Base-by-base conservation (phyloP, 2,329 filamentous ascomycete genomes). In the Lecanoromycetidae sp. region DNA sequence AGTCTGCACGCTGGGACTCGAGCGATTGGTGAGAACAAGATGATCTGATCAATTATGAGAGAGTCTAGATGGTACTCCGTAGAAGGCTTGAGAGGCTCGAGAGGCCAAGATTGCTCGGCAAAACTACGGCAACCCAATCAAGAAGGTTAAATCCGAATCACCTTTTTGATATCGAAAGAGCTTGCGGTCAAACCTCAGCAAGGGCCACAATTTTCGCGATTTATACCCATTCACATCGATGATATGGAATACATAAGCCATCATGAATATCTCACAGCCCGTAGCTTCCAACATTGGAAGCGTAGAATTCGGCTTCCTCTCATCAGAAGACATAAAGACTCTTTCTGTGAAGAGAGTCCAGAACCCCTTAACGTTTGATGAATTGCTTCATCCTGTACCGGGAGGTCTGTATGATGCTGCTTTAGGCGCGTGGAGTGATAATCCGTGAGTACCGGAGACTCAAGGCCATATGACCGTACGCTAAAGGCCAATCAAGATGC, bases 341-440 rank as follows among this genome's bases (percentile, higher is more conserved):
- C 79, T 96, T 57, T 98, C 91, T 7, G 91, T 95, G 56, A 91
- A 91, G 71, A 80, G 81, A 66, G 94, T 98, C 58, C 84, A 93
- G 61, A 94, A 93, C 69, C 82, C 87, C 43, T 85, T 77, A 56
- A 94, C 91, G n/a, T 91, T 96, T 64, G 91, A 96, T 66, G 87
- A 79, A 49, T 77, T 95, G 48, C 75, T 93, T 55, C 88, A 94
- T 58, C 88, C 90, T 6, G 77, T 93, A 8, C 84, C 87, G 12
- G 87, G 87, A 50, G 91, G 91, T 62, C 75, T 98, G 7, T 94
- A 98, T 61, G 91, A 95, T 65, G 78, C 85, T 47, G 88, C 90
- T 38, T 73, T 98, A 51, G 91, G 91, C 25, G 86, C 90, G 44
- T 94, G 87, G 75, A 80, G 84, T 39, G 87, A 94, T 60, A 77